Base-by-base conservation (phyloP, 1,284 basidiomycete species). In the Heterobasidion occidentale region DNA sequence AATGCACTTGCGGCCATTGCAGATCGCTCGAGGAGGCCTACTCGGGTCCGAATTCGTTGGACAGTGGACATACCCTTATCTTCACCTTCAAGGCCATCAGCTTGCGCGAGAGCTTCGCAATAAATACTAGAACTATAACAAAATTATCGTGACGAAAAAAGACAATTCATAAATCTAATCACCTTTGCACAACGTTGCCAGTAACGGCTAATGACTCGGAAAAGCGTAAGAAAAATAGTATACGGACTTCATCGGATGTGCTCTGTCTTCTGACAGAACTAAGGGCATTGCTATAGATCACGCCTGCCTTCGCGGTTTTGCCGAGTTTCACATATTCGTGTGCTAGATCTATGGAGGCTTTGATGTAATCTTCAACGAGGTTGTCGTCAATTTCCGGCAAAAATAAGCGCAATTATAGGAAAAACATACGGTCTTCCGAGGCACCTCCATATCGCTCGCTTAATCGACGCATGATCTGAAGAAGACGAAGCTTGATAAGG, bases 261-360 rank as follows among this genome's bases (percentile, higher is more conserved):
- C 71, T 65, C 2, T 69, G 70, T 45, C 66, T 70, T 51, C 75
- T 74, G 19, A 83, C 70, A 7, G 75, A 62, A 36, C 74, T 75
- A 15, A 81, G 70, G 1, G 79, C 77, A 53, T 81, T 82, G 9
- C 71, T 74, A 62, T 91, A 88, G 14, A 93, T 77, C 1, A 71
- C 68, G 0, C 73, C 74, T 0, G 92, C 91, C 46, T 86, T 80
- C 50, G 79, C 79, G 0, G 74, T 70, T 68, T 88, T 91, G 2
- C 94, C 93, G 1, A 96, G 77, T 49, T 79, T 80, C 42, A 85
- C 72, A 64, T 93, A 92, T 64, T 93, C 88, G 50, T 83, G 76
- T 0, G 88, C 92, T 2, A 95, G 77, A 36, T 86, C 81, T 1
- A 86, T 72, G 1, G 88, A 91, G 1, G 82, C 72, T 1, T 71